Evolutionary conservation across 176 grass and related monocot genomes (phyloP).

Genomic region (Themeda triandra): DNA sequence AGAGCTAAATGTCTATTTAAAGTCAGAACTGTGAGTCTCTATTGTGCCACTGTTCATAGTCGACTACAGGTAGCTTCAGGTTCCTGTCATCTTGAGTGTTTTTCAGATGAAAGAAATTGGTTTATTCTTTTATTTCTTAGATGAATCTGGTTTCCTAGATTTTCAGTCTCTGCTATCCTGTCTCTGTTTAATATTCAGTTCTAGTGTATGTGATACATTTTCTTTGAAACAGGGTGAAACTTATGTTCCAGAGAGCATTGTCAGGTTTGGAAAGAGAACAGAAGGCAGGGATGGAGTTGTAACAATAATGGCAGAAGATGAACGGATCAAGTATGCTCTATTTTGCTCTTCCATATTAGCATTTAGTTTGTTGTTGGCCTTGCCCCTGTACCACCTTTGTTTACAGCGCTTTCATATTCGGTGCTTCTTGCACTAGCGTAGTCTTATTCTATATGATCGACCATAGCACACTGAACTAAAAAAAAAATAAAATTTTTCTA

Average conservation of each 20-base stretch:
- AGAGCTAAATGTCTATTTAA: background rate
- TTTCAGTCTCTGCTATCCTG: background rate
- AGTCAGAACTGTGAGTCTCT: background rate
- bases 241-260: constrained; percentile 82
- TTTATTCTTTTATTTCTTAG: background rate
- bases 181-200: background rate
- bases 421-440: background rate
- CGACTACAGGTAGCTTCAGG: background rate
- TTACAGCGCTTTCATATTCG: background rate
- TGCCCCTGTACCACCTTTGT: background rate
- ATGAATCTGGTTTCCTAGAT: background rate
- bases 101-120: background rate
- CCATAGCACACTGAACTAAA: too few relatives aligned
- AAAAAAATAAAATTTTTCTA: background rate
- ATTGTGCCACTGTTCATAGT: background rate
- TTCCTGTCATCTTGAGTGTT: background rate
- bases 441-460: background rate
- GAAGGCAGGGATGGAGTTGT: constrained; percentile 59
- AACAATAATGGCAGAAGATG: constrained; percentile 56
- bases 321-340: constrained; percentile 69
- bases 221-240: constrained; percentile 73
- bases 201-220: background rate
- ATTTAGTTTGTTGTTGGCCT: background rate
- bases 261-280: constrained; percentile 70
- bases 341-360: background rate